Evolutionary conservation across 2,329 filamentous ascomycete species (phyloP).

Genomic region (Bipolaris zeicola): DNA sequence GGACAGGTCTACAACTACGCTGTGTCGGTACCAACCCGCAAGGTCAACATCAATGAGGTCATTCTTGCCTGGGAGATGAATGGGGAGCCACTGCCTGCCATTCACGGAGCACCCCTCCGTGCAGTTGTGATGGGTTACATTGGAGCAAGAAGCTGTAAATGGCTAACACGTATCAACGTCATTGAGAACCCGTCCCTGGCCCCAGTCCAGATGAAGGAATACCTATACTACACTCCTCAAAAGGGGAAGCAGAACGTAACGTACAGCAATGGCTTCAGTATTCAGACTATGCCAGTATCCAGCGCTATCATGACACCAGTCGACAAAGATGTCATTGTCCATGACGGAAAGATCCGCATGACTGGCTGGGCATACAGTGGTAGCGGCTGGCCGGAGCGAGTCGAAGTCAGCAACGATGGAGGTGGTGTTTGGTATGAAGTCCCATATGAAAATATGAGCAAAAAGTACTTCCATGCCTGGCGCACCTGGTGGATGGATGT

Average conservation of each 20-base stretch:
- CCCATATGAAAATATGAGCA: conserved; percentile 63
- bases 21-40: conserved; percentile 69
- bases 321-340: conserved; percentile 65
- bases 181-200: conserved; percentile 62
- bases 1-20: conserved; percentile 69
- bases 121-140: conserved; percentile 70
- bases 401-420: conserved; percentile 68
- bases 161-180: conserved; percentile 67
- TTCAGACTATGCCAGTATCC: conserved; percentile 74
- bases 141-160: conserved; percentile 67
- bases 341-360: conserved; percentile 63
- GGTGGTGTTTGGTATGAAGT: conserved; percentile 69
- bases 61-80: conserved; percentile 76
- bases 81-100: conserved; percentile 65
- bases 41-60: conserved; percentile 70
- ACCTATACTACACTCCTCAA: conserved; percentile 72
- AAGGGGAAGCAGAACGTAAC: conserved; percentile 69
- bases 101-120: conserved; percentile 69
- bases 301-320: conserved; percentile 69
- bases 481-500: conserved; percentile 67
- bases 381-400: conserved; percentile 60
- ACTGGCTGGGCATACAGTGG: conserved; percentile 56
- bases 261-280: conserved; percentile 66
- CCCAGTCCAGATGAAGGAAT: conserved; percentile 69
- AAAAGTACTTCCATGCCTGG: conserved; percentile 69